These are phyloP conservation scores for Piper longum DNA, from an alignment of 164 flowering plant genomes.

Conservation along the genomic window DNA sequence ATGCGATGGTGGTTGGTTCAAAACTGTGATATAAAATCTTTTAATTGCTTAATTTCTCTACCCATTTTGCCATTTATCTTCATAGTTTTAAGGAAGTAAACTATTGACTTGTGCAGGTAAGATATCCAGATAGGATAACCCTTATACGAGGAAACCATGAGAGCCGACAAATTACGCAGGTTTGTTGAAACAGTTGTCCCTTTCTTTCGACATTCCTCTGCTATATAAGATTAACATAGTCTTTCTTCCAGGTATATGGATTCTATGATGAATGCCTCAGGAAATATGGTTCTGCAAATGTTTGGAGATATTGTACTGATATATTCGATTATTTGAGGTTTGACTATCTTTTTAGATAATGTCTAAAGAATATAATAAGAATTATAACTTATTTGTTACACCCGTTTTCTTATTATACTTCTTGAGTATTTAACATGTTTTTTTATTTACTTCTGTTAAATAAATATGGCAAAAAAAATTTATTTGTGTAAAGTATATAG, in stretches of 20 bases:
- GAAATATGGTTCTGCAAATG: constrained; percentile 98
- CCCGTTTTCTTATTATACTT: no score
- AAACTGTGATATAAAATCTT: no score
- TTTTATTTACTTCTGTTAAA: no score
- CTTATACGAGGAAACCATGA: constrained; percentile 98
- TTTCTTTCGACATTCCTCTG: constrained; percentile 1
- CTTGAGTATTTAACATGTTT: no score
- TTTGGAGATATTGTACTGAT: constrained; percentile 99
- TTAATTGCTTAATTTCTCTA: neutral
- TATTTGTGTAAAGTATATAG: no score
- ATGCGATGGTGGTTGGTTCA: no score
- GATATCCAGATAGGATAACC: constrained; percentile 97
- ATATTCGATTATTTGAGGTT: constrained; percentile 97
- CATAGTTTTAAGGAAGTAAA: neutral
- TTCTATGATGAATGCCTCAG: constrained; percentile 96
- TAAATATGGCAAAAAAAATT: no score
- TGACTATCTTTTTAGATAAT: constrained; percentile 1
- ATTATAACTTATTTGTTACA: neutral
- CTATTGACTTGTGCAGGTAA: constrained; percentile 38
- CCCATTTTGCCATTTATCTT: neutral
- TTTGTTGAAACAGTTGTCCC: constrained; percentile 6
- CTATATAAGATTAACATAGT: constrained; percentile 3
- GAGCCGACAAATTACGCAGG: constrained; percentile 99
- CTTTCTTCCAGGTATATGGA: constrained; percentile 74
- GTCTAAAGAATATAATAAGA: neutral